Percentiles rank a stretch among this genome's conserved stretches.
phyloP scores from a whole-genome alignment of 805 yeast species.

The Candida takata region DNA sequence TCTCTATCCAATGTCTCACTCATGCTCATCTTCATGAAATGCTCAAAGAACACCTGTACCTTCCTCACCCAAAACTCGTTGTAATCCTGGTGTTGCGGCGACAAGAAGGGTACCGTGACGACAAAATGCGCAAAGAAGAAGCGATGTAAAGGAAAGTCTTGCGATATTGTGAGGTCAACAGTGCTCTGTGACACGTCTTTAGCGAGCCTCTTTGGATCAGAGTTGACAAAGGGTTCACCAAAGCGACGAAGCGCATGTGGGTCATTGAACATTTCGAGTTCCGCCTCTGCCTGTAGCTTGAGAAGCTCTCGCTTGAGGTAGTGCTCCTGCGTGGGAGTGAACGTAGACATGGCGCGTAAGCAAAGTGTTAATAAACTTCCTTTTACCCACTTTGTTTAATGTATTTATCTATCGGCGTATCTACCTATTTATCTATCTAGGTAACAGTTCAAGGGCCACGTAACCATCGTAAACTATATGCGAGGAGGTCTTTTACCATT shows the following conservation, averaged over 20 bases:
- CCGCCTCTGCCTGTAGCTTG: constrained; percentile 52
- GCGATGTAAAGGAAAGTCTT: constrained; percentile 56
- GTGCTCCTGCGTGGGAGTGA: constrained; percentile 72
- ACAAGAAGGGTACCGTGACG: constrained; percentile 68
- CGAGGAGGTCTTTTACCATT: too few species aligned
- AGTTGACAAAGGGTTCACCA: constrained; percentile 67
- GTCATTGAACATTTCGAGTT: constrained; percentile 52
- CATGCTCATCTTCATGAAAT: constrained; percentile 64
- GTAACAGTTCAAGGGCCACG: too few species aligned
- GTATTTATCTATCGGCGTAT: too few species aligned
- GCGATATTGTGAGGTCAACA: constrained; percentile 15
- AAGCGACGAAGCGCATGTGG: constrained; percentile 57
- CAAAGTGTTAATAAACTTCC: too few species aligned
- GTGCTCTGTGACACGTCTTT: background rate
- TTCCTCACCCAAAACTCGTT: constrained; percentile 72
- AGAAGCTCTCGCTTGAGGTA: constrained; percentile 79
- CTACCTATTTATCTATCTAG: too few species aligned
- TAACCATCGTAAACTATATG: too few species aligned
- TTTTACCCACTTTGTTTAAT: too few species aligned
- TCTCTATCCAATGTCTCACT: constrained; percentile 71
- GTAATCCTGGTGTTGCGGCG: constrained; percentile 32
- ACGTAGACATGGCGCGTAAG: too few species aligned
- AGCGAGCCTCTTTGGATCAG: constrained; percentile 32
- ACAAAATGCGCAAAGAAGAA: constrained; percentile 60
- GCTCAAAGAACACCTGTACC: constrained; percentile 76